Base-by-base conservation (phyloP, 2,329 filamentous ascomycete genomes). In the Aaosphaeria arxii region DNA sequence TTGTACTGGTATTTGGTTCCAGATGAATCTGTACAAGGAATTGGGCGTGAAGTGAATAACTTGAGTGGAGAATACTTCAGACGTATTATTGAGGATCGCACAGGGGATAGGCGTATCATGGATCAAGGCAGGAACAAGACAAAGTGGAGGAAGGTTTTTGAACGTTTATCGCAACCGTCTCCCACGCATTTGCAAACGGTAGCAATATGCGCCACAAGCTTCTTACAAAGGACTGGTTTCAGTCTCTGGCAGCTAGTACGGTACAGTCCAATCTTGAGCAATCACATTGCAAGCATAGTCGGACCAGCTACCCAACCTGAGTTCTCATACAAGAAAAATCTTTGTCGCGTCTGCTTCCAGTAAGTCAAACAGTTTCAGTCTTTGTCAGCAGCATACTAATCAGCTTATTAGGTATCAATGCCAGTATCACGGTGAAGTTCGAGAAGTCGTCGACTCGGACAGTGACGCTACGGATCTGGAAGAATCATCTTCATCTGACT, bases 381-480 rank as follows among this genome's bases (percentile, higher is more conserved):
- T 6, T 30, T 28, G 3, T 13, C 7, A 13, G 13, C 5, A 6
- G 31, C n/a, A 9, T 33, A 24, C 11, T 40, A 36, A 36, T 24
- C 17, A 24, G 33, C 7, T 9, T 36, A n/a, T 36, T 36, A 66
- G 63, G 39, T 66, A 70, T 42, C 53, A 70, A 28, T 77, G 74
- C 46, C 61, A 64, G 1, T 67, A 67, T 31, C 74, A 77, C 48
- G 74, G 74, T 1, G 70, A 72, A 42, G 56, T 73, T 1, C 54
- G 59, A 35, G 70, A 76, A 30, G 28, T 49, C 6, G 58, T 60
- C 35, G 45, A 46, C 11, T 40, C 41, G 13, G 38, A 6, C 28
- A 31, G 32, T 24, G 36, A 30, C 33, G 24, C 33, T 39, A 29
- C 33, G 11, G 13, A 42, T n/a, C 13, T 28, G 5, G n/a, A 9